phyloP scores from a whole-genome alignment of 306 rosid genomes.

The Delonix regia region DNA sequence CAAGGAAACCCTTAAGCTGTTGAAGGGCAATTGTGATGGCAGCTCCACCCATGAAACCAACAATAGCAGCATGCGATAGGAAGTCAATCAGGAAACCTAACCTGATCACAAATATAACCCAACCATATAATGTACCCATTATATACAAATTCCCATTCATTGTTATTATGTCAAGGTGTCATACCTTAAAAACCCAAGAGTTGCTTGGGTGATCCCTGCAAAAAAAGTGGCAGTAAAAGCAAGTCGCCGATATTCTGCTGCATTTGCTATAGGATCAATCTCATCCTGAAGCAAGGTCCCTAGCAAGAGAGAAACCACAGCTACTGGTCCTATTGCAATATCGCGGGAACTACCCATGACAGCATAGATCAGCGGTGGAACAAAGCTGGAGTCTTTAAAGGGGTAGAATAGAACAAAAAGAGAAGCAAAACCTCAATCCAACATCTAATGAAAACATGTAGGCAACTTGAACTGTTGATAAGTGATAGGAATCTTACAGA shows the following conservation, averaged over 20 bases:
- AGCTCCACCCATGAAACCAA: conserved; percentile 99
- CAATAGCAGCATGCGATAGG: conserved; percentile 97
- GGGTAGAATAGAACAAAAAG: conserved; percentile 9
- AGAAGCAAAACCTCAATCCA: conserved; percentile 34
- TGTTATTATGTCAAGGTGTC: neutral
- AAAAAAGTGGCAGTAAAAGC: conserved; percentile 98
- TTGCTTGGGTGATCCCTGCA: conserved; percentile 91
- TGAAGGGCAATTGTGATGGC: conserved; percentile 97
- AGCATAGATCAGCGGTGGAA: conserved; percentile 93
- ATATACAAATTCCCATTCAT: conserved; percentile 4
- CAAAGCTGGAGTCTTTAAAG: conserved; percentile 86
- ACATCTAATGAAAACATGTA: conserved; percentile 6
- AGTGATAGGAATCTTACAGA: conserved; percentile 63
- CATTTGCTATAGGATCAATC: conserved; percentile 53
- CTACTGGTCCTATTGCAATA: conserved; percentile 96
- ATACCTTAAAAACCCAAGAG: conserved; percentile 87
- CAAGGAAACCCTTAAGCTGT: conserved; percentile 95
- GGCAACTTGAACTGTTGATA: neutral
- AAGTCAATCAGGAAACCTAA: conserved; percentile 95
- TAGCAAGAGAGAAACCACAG: conserved; percentile 89
- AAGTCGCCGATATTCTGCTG: conserved; percentile 66
- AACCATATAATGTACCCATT: neutral
- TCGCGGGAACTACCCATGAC: conserved; percentile 97
- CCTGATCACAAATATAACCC: conserved; percentile 48
- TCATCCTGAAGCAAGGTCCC: conserved; percentile 81